Evolutionary conservation across 495 filamentous ascomycete genomes (phyloP), one percentile per base, ranked within the genome.

Genomic region (Aspergillus sclerotioniger): DNA sequence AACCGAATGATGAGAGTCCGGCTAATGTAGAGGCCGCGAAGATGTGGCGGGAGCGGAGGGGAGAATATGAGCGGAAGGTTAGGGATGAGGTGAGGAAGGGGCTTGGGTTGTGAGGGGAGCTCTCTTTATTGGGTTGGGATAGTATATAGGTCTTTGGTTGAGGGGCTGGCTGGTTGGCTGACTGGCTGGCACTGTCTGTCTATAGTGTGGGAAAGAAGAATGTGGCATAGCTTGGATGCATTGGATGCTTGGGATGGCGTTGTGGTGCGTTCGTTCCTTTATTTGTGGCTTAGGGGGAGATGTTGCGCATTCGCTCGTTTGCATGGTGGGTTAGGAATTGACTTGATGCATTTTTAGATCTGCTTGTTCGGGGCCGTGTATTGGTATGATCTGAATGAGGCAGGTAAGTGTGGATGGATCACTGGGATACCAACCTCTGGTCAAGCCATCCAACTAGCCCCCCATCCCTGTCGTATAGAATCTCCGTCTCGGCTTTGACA

Each of bases 21-120:
- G 94, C 94, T 55, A 99, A 99, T 75, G 86, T 98, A 56, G 95
- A 99, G 80, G 94, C 94, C 21, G 94, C 95, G 53, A 91, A 95
- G 81, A 96, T 97, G 91, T 99, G 94, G 94, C 83, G 94, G 54
- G 95, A 98, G 62, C 75, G 86, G 62, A 83, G 91, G 63, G 66
- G 66, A 25, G 90, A 92, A 68, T 99, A 96, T 76, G 93, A 98
- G 82, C 77, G 81, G 73, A 87, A 83, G 73, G 92, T 97, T 17
- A 81, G 88, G 61, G 87, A 92, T 58, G 89, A 91, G 62, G 91
- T 91, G 13, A 76, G 84, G 68, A 85, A 80, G 73, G 84, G 83
- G 41, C 64, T 90, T 70, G 88, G 80, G 13, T 57, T 81, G 60
- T 77, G 59, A 70, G n/a, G 9, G 8, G 33, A 8, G 33, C 13